phyloP scores from a whole-genome alignment of 176 grass and related monocot species.

The Canna indica region DNA sequence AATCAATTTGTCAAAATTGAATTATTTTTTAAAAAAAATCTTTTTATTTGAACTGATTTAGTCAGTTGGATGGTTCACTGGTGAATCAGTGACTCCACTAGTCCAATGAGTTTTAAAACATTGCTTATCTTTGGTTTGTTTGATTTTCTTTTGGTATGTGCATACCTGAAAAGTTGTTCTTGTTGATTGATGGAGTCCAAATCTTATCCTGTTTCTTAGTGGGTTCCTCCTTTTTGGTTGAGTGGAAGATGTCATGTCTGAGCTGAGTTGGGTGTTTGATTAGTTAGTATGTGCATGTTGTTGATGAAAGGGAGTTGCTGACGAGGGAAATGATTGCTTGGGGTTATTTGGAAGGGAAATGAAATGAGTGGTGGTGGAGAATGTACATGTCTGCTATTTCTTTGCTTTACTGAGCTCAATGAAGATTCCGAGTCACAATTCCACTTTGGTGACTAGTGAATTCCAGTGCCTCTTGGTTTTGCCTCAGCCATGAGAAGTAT shows the following conservation, averaged over 20 bases:
- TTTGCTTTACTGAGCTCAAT: not conserved
- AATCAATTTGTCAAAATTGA: no score
- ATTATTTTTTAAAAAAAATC: no score
- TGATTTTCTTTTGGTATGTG: not conserved
- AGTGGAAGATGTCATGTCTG: conserved; percentile 5
- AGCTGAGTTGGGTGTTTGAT: no score
- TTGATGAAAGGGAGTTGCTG: not conserved
- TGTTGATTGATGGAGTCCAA: not conserved
- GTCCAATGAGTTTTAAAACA: no score
- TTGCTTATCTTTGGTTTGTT: not conserved
- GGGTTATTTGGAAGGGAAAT: not conserved
- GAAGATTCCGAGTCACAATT: not conserved
- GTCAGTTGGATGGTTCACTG: no score
- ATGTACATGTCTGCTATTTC: conserved; percentile 1
- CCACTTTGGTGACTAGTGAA: no score
- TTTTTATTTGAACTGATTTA: no score
- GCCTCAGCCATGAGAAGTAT: not conserved
- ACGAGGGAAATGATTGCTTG: not conserved
- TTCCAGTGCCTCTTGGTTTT: not conserved
- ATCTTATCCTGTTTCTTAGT: not conserved
- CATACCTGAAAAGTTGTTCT: not conserved
- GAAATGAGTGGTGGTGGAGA: not conserved
- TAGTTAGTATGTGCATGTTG: not conserved
- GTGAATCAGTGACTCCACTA: no score
- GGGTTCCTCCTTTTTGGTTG: not conserved